Base-by-base conservation (phyloP, 768 basidiomycete genomes). In the Collybiopsis confluens region DNA sequence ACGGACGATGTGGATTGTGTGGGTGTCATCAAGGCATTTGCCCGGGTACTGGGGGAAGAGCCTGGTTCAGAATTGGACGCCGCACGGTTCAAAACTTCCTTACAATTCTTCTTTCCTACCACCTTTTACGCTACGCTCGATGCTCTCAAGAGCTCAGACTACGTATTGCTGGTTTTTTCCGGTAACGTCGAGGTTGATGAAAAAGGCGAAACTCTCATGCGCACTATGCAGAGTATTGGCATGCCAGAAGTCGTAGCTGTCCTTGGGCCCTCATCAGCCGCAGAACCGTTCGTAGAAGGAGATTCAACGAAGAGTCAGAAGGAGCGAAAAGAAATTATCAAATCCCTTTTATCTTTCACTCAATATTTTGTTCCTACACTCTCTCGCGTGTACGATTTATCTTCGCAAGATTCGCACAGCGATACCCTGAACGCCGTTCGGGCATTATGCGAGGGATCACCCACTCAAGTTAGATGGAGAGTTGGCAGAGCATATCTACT, bases 331-430 rank as follows among this genome's bases (percentile, higher is more conserved):
- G 81, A 81, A 16, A 79, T 93, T 44, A 71, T 92, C 52, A 94
- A 92, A 71, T 97, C 93, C 1, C 76, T 98, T 4, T 78, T 96
- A 8, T 97, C 94, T 9, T 99, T 98, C 74, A 85, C 95, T 54
- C 86, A 87, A 58, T 98, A 98, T 70, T 99, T 98, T 68, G 90
- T 91, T 56, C 96, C 96, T 2, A 76, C 79, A 21, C 88, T 94
- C 62, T 71, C 77, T 7, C 79, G 86, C 30, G 77, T 98, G 0
- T 89, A 85, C 62, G 92, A 94, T 68, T 68, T 92, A 43, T 75
- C 82, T 51, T 67, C 70, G 1, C 8, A 16, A 26, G 15, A 21
- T 4, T 27, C 24, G 2, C 15, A 27, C 18, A 75, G 87, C 4
- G 93, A 96, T 61, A 71, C 80, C 9, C 66, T 90, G 15, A 91